Evolutionary conservation across 2,329 filamentous ascomycete genomes (phyloP).

Genomic region (Cryphonectria radicalis): DNA sequence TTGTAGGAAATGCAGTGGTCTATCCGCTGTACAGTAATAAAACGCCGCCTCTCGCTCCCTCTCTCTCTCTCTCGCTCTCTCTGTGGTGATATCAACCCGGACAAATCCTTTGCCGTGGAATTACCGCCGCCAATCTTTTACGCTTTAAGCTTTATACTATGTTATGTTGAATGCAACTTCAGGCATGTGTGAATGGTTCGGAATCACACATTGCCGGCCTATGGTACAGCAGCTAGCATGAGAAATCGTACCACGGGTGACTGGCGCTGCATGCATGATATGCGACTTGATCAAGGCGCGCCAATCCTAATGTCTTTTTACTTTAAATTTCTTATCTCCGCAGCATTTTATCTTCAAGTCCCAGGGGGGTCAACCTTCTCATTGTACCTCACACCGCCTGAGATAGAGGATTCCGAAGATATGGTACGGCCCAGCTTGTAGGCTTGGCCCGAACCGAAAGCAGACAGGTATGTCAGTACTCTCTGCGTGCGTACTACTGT

Average conservation of each 20-base stretch:
- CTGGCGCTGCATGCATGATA: conserved; percentile 4
- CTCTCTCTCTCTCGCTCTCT: not conserved
- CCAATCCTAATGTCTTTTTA: not conserved
- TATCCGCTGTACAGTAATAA: not conserved
- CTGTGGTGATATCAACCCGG: not conserved
- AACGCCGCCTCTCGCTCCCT: not conserved
- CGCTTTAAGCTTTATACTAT: not conserved
- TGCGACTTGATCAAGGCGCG: not conserved
- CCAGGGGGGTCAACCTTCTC: not conserved
- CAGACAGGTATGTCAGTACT: not conserved
- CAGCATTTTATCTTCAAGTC: not conserved
- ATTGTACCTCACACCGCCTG: not conserved
- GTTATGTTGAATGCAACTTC: not conserved
- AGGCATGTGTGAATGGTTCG: not conserved
- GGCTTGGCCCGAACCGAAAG: not conserved
- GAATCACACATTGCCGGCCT: not conserved
- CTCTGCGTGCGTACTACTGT: not conserved
- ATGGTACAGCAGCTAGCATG: not conserved
- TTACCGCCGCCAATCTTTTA: not conserved
- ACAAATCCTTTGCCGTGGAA: not conserved
- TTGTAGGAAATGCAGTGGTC: not conserved
- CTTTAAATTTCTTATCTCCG: conserved; percentile 1
- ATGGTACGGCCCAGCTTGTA: not conserved
- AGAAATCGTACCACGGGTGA: not conserved
- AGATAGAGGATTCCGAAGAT: not conserved